Conservation (phyloP, 2,329 filamentous ascomycete genomes). For the Paramyrothecium roridum region DNA sequence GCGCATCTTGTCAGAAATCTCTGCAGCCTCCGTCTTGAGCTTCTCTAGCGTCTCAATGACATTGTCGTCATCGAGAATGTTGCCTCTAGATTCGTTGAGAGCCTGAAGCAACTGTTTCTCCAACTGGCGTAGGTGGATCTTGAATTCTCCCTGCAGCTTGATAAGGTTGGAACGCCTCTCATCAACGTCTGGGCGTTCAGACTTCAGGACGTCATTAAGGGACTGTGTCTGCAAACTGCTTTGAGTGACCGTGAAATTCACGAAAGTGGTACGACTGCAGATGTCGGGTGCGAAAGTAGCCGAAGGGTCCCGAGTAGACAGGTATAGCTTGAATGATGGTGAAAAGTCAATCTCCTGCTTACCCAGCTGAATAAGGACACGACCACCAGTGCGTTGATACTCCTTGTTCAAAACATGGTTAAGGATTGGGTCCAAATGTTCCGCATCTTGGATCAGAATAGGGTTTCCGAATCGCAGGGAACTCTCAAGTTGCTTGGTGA, state of each 20-base stretch:
- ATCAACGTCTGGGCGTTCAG: constrained; percentile 94
- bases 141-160: constrained; percentile 98
- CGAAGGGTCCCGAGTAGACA: constrained; percentile 94
- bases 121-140: constrained; percentile 91
- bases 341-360: constrained; percentile 99
- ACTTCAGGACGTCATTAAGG: constrained; percentile 94
- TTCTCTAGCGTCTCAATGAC: constrained; percentile 98
- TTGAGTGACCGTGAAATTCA: constrained; percentile 99
- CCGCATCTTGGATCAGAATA: constrained; percentile 96
- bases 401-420: constrained; percentile 99
- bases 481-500: constrained; percentile 96
- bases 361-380: constrained; percentile 95
- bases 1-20: constrained; percentile 93
- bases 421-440: constrained; percentile 93
- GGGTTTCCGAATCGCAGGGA: constrained; percentile 96
- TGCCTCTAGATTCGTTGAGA: constrained; percentile 94
- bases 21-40: constrained; percentile 93
- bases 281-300: constrained; percentile 94
- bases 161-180: constrained; percentile 95
- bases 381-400: constrained; percentile 96
- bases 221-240: constrained; percentile 98
- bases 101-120: constrained; percentile 93
- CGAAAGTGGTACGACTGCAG: constrained; percentile 96
- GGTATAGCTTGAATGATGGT: constrained; percentile 88
- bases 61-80: constrained; percentile 96